A percentile compares a stretch with the other conserved stretches of the same genome.
Conservation (phyloP, 2,329 filamentous ascomycete species). For the Cordyceps tenuipes region DNA sequence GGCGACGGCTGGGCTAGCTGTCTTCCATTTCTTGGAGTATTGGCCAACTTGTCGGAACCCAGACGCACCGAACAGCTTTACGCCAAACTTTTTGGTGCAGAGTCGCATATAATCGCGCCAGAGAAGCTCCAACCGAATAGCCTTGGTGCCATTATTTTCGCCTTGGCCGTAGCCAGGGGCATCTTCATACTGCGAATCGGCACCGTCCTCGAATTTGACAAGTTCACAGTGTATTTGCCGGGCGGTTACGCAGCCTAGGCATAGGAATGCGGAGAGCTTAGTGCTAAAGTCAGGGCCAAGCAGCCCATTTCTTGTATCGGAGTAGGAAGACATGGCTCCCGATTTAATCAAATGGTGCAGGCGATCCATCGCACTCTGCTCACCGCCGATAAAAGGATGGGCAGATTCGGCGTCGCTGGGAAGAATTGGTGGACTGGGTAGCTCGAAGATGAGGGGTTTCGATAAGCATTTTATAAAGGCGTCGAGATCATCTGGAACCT, state of each 20-base stretch:
- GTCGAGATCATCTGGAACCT: constrained; percentile 47
- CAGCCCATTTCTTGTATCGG: constrained; percentile 62
- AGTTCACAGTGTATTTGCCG: constrained; percentile 64
- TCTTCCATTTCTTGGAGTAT: constrained; percentile 41
- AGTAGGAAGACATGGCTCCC: constrained; percentile 56
- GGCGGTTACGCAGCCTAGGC: constrained; percentile 64
- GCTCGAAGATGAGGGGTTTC: constrained; percentile 45
- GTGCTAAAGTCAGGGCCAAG: constrained; percentile 65
- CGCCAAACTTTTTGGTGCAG: constrained; percentile 61
- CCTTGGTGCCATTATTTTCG: constrained; percentile 62
- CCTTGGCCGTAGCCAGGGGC: constrained; percentile 56
- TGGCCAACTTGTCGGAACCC: constrained; percentile 50
- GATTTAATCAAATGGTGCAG: constrained; percentile 52
- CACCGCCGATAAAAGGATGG: constrained; percentile 62
- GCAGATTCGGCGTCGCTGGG: constrained; percentile 48
- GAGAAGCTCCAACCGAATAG: constrained; percentile 63
- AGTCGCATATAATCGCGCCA: constrained; percentile 79
- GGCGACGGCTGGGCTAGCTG: constrained; percentile 25
- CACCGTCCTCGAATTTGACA: constrained; percentile 60
- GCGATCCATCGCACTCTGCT: constrained; percentile 49
- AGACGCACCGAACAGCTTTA: constrained; percentile 53
- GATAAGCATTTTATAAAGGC: constrained; percentile 46
- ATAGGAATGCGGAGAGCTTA: constrained; percentile 65
- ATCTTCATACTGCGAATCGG: constrained; percentile 28
- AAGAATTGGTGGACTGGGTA: constrained; percentile 42